These are phyloP conservation scores for Ascochyta fabae DNA, from an alignment of 2,329 filamentous ascomycete genomes.

Conservation along the genomic window DNA sequence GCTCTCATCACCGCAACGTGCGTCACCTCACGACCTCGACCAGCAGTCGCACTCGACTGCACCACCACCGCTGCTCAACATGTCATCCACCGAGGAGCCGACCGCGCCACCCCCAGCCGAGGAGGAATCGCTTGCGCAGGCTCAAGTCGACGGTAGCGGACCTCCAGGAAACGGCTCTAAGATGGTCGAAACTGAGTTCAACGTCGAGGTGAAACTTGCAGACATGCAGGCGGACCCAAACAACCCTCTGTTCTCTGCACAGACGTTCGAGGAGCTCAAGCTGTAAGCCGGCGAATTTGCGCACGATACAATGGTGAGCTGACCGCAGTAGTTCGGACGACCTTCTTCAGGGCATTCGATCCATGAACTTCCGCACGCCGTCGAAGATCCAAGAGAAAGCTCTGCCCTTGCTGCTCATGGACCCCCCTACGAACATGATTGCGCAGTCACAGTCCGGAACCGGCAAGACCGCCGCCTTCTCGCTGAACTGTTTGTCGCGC, in stretches of 20 bases:
- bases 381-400: slow-evolving; percentile 98
- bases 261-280: slow-evolving; percentile 82
- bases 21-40: slow-evolving; percentile 18
- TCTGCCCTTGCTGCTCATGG: slow-evolving; percentile 81
- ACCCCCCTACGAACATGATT: slow-evolving; percentile 93
- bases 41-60: neutral
- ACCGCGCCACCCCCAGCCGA: slow-evolving; percentile 13
- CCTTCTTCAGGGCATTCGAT: slow-evolving; percentile 67
- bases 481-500: slow-evolving; percentile 87
- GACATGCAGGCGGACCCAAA: slow-evolving; percentile 86
- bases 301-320: slow-evolving; percentile 7
- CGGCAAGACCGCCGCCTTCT: slow-evolving; percentile 96
- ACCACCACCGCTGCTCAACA: slow-evolving; percentile 1
- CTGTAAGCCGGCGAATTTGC: slow-evolving; percentile 62
- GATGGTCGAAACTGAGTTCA: slow-evolving; percentile 75
- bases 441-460: slow-evolving; percentile 99
- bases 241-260: slow-evolving; percentile 85
- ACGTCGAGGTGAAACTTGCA: slow-evolving; percentile 90
- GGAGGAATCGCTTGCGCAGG: slow-evolving; percentile 24
- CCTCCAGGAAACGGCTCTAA: slow-evolving; percentile 49
- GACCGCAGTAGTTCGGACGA: slow-evolving; percentile 47
- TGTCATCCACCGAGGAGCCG: slow-evolving; percentile 26
- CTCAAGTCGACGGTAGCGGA: slow-evolving; percentile 57
- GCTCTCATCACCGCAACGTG: slow-evolving; percentile 5
- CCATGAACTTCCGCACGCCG: slow-evolving; percentile 90